Base-by-base conservation (phyloP, 2,329 filamentous ascomycete genomes). In the Phaeosphaeria sp. region DNA sequence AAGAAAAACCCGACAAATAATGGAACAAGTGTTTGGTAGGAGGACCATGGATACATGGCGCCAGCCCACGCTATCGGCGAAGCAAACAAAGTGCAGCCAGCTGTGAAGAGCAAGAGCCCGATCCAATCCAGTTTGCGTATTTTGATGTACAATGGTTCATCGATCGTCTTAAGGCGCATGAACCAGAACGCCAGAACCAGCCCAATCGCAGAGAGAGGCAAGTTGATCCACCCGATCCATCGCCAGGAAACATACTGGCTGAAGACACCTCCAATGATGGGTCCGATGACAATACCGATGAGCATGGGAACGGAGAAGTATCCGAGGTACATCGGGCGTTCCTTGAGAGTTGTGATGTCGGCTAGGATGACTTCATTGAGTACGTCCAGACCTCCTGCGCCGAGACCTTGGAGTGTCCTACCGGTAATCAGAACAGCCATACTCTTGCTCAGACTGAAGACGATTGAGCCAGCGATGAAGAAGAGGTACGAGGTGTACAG, bases 1-100 rank as follows among this genome's bases (percentile, higher is more conserved):
- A 84, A 80, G 1, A 76, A 68, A 0, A 77, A 64, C 1, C 88
- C 87, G 6, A 89, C 22, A 3, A 86, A 67, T 9, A 91, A 74
- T 0, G 88, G 88, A 0, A 88, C 79, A 1, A 91, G 74, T 0
- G 86, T 88, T 2, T 81, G 80, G 80, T 83, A 89, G 1, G 82
- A 86, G 33, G 73, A 66, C 89, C 83, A 86, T 0, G 82, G 76
- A 52, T 80, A 82, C 1, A 77, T 74, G 11, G 74, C 74, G n/a
- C 81, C 82, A 2, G 82, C 83, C 60, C 84, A 84, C 55, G 82
- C 77, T 2, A 85, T 68, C 0, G 82, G 81, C 0, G 84, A 72
- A 0, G 83, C 74, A 1, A 85, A 64, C 71, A 82, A 75, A 7
- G 81, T 64, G 1, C 78, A 79, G 9, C 81, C 69, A 2, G 72